Evolutionary conservation across 306 rosid species (phyloP), one percentile per base, ranked within the genome.

Genomic region (Myrica gale): DNA sequence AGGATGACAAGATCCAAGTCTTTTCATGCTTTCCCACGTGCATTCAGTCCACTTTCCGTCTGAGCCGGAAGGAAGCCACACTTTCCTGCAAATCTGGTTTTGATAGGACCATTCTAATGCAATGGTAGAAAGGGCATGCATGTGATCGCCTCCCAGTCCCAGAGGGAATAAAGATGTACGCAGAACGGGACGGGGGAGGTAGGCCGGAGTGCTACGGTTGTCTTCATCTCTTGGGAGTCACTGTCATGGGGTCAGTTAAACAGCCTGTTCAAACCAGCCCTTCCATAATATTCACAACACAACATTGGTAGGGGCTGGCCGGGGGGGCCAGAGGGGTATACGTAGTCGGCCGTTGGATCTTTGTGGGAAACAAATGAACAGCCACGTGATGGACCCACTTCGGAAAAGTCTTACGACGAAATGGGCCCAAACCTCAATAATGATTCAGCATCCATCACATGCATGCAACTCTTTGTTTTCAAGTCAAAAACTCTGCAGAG

Each of bases 131-230:
- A 41, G 63, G 80, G 89, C 43, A 72, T 46, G 82, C 90, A 86
- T 84, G 90, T 86, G 87, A 81, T 78, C 5, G 78, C 50, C 72
- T 61, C 69, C 75, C 75, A 17, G 46, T 61, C 69, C 75, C 75
- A 17, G 46, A 82, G 61, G 65, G 57, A 78, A 66, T 72, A 83
- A 81, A 80, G 80, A 75, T 72, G 85, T 72, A 76, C 80, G 71
- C 81, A 53, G 58, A 82, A 83, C 90, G 87, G 88, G 87, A 82
- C 86, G 82, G 89, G 68, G 52, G 69, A 73, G 85, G 68, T 52
- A 79, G 82, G 37, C 37, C 37, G 44, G 82, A 82, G 55, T 68
- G 71, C 73, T 51, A 61, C 2, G 72, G 66, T 81, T 83, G 87
- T 83, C 78, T 79, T 39, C 66, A 9, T 79, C 77, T 9, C 70